Evolutionary conservation across 192 early-diverging fungal genomes (phyloP), one percentile per base, ranked within the genome.

Genomic region (Entomortierella parvispora): DNA sequence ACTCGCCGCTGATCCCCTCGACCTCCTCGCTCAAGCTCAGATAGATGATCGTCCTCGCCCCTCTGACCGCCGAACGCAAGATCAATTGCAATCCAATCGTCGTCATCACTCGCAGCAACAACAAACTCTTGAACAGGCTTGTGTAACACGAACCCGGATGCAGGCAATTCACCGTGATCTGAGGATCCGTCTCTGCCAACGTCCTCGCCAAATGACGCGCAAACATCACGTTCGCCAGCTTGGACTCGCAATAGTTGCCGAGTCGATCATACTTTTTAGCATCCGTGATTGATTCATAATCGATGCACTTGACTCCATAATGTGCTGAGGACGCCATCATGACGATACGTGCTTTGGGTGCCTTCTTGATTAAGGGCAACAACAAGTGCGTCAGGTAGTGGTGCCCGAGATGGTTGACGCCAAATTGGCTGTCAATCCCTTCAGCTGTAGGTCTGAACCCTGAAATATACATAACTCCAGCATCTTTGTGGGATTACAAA

Each of bases 1-100:
- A 77, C 55, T 77, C 66, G 32, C 74, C 74, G 12, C 53, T 43
- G 25, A 77, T 68, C 2, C 74, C 74, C 20, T 77, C 74, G 0
- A 77, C 74, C 60, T 77, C 74, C 55, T 77, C 74, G 32, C 74
- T 77, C 54, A 77, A 29, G 2, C 56, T 43, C 34, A 77, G 44
- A 25, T 77, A 77, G 17, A 37, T 42, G 49, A 77, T 58, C n/a
- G 60, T 64, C 42, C 74, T 68, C 9, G 74, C 65, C 0, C 74
- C 74, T n/a, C 74, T 26, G 2, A 25, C 23, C 1, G 74, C 51
- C 9, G 74, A 46, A 11, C 74, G 17, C 48, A 77, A 61, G 9
- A 68, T 11, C 25, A 47, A 58, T 25, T 68, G 56, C 37, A 77
- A 68, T 17, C 72, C 72, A 49, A 76, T 68, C 6, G 42, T 76